Percentiles rank a stretch among this genome's conserved stretches.
Evolutionary conservation across 352 stramenopile genomes (phyloP).

Genomic region (Pythium sukuiense): DNA sequence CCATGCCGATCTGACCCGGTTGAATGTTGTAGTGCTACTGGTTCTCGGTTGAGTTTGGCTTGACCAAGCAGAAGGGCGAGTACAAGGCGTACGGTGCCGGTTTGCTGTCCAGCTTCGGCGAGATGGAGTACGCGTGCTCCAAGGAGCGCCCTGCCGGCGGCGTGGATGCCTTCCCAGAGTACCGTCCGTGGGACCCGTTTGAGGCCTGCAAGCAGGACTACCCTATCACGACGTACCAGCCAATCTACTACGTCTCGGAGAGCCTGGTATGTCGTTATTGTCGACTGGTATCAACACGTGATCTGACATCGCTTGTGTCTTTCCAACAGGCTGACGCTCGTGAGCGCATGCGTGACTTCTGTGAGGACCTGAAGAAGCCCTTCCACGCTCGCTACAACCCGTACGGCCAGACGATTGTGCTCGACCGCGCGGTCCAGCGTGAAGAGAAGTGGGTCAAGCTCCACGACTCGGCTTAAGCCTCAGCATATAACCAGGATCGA

Average conservation of each 20-base stretch:
- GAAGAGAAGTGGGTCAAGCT: conserved; percentile 57
- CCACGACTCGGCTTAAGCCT: conserved; percentile 23
- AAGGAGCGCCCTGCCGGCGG: conserved; percentile 55
- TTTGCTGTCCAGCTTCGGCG: conserved; percentile 96
- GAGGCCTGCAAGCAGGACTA: conserved; percentile 93
- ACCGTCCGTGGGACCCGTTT: conserved; percentile 94
- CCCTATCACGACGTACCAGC: conserved; percentile 98
- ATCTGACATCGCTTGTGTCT: background rate
- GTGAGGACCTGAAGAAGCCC: conserved; percentile 92
- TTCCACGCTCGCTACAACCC: conserved; percentile 96
- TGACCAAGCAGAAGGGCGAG: conserved; percentile 92
- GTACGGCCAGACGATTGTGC: conserved; percentile 87
- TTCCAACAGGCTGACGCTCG: conserved; percentile 83
- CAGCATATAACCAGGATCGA: background rate
- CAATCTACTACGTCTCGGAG: conserved; percentile 96
- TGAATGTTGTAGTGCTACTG: conserved; percentile 91
- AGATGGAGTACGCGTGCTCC: conserved; percentile 95
- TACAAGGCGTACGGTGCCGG: conserved; percentile 97
- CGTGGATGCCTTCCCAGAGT: conserved; percentile 73
- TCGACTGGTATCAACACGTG: too few species aligned
- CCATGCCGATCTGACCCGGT: conserved; percentile 1
- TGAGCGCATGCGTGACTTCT: conserved; percentile 94
- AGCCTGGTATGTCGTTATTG: conserved; percentile 64
- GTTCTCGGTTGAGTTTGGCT: conserved; percentile 98
- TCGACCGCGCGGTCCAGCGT: conserved; percentile 71